Evolutionary conservation across 805 yeast species (phyloP).

Genomic region (Hanseniaspora lindneri): DNA sequence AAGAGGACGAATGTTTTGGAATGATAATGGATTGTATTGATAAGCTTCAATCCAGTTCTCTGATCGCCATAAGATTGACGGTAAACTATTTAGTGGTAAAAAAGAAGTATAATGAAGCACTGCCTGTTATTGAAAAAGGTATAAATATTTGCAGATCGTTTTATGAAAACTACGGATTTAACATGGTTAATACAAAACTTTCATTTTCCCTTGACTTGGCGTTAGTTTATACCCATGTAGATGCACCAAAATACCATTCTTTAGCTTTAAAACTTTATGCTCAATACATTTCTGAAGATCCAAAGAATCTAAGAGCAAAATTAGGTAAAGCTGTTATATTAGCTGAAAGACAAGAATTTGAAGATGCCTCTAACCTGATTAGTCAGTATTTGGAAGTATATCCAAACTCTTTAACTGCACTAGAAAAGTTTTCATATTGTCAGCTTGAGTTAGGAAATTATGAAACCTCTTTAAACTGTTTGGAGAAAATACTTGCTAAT

Average conservation of each 20-base stretch:
- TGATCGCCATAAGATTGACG: constrained; percentile 51
- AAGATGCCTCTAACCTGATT: constrained; percentile 44
- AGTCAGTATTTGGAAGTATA: constrained; percentile 36
- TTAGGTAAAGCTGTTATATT: constrained; percentile 74
- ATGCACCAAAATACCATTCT: constrained; percentile 78
- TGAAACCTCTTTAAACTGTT: constrained; percentile 31
- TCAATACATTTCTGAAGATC: constrained; percentile 38
- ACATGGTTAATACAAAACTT: constrained; percentile 40
- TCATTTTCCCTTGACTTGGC: constrained; percentile 60
- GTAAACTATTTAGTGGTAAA: constrained; percentile 47
- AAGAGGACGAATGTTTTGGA: constrained; percentile 39
- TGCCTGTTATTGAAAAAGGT: constrained; percentile 49
- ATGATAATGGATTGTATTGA: constrained; percentile 42
- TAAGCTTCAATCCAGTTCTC: constrained; percentile 36
- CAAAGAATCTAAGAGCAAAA: constrained; percentile 46
- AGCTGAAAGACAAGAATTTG: constrained; percentile 50
- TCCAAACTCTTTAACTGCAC: constrained; percentile 49
- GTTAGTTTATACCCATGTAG: constrained; percentile 65
- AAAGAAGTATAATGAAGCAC: constrained; percentile 52
- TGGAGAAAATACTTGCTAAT: constrained; percentile 23
- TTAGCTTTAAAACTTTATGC: constrained; percentile 66
- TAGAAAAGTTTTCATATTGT: constrained; percentile 71
- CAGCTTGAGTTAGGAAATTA: constrained; percentile 44
- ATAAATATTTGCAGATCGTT: constrained; percentile 42
- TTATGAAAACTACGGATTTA: constrained; percentile 37